Base-by-base conservation (phyloP, 2,329 filamentous ascomycete species). In the Arthrobotrys iridis region DNA sequence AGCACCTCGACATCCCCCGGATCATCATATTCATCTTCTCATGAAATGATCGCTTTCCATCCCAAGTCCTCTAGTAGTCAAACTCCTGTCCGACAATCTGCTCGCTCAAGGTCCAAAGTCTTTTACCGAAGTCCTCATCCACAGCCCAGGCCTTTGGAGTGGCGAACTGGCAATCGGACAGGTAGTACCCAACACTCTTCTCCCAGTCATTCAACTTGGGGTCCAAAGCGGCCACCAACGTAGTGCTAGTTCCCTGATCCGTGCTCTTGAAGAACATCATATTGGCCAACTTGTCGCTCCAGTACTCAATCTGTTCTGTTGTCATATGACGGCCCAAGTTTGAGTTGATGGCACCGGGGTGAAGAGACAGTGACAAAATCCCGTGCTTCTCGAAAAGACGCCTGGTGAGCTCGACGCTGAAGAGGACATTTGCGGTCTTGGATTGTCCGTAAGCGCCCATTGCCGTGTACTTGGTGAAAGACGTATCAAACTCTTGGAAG, bases 341-440 rank as follows among this genome's bases (percentile, higher is more conserved):
- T n/a, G 72, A 58, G 10, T 60, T 50, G 45, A 74, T 77, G 18
- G 28, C 45, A 33, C 84, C 84, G 0, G 84, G 84, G 68, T 85
- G 83, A n/a, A 85, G 58, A 2, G 81, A 79, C 45, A 83, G 83
- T 0, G 83, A 78, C 40, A 79, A 77, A 18, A 85, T 81, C 0
- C 81, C 81, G 28, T 74, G 46, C 15, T 79, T 79, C 4, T 60
- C 67, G 2, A 78, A 70, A 18, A 84, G 68, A 37, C 81, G 79
- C 26, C 82, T 73, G 13, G 83, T 82, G 10, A 85, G 80, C 13
- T 80, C 81, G 22, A 83, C 70, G 0, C 80, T 83, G 72, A 85
- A 85, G 45, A 86, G 78, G 13, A 86, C 83, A 63, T 86, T 85
- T 0, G 85, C 85, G 26, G 85, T 84, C 80, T 87, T 87, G 77